Percentiles rank a stretch among this genome's conserved stretches.
Evolutionary conservation across 805 yeast species (phyloP).

Genomic region (Vanderwaltozyma verrucispora): DNA sequence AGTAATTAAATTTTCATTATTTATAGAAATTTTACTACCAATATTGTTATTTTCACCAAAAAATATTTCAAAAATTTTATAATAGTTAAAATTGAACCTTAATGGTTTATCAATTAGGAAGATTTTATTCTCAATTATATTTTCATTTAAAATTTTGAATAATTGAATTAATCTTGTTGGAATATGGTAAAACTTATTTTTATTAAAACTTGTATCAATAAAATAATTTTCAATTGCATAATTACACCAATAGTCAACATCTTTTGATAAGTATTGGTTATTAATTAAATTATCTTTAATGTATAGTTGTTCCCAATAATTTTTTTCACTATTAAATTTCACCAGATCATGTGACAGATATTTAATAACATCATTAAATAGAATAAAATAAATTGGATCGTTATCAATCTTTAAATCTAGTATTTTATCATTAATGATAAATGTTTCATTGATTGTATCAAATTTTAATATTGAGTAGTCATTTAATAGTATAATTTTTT

Average conservation of each 20-base stretch:
- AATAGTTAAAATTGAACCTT: constrained; percentile 10
- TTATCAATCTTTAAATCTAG: constrained; percentile 3
- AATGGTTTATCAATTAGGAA: constrained; percentile 20
- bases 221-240: constrained; percentile 7
- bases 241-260: constrained; percentile 20
- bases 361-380: constrained; percentile 22
- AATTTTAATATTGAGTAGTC: constrained; percentile 9
- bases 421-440: constrained; percentile 1
- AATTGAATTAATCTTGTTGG: constrained; percentile 23
- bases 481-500: no score
- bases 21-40: constrained; percentile 1
- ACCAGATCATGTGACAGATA: constrained; percentile 22
- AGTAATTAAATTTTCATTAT: not conserved
- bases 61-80: constrained; percentile 4
- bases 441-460: no score
- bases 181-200: constrained; percentile 6
- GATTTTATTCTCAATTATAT: constrained; percentile 20
- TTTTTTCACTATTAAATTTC: constrained; percentile 3
- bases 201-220: constrained; percentile 1
- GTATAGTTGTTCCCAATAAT: constrained; percentile 21
- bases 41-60: not conserved
- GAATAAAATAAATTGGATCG: constrained; percentile 22
- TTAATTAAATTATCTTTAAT: constrained; percentile 8
- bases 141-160: constrained; percentile 12
- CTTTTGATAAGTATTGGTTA: constrained; percentile 6